Conservation (phyloP, 441 rosid genomes). For the Corymbia citriodora region DNA sequence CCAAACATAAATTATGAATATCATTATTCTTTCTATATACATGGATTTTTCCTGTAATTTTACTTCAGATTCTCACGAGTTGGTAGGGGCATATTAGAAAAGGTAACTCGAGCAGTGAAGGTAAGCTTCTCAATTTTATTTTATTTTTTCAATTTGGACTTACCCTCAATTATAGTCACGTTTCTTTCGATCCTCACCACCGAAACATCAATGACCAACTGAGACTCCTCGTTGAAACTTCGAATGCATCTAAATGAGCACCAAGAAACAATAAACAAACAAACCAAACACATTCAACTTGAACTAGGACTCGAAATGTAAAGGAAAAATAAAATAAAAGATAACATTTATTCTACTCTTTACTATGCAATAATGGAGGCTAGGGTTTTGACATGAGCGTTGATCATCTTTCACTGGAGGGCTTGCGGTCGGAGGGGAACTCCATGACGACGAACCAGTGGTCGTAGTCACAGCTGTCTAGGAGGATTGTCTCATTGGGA, state of each 20-base stretch:
- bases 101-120: neutral
- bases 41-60: neutral
- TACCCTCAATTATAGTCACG: constrained; percentile 41
- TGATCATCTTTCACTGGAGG: neutral
- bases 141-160: constrained; percentile 27
- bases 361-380: neutral
- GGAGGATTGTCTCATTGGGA: neutral
- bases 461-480: neutral
- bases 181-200: constrained; percentile 64
- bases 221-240: constrained; percentile 11
- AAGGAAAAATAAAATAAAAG: neutral
- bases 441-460: neutral
- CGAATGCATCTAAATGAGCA: neutral
- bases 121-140: neutral
- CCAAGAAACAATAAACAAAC: neutral
- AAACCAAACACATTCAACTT: neutral
- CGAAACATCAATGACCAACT: constrained; percentile 48
- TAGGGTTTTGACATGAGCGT: neutral
- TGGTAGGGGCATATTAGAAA: neutral
- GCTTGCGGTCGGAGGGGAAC: neutral
- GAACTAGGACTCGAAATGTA: neutral
- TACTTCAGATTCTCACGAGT: neutral
- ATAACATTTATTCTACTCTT: neutral
- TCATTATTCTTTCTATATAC: neutral
- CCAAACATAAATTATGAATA: neutral